A percentile compares a stretch with the other conserved stretches of the same genome.
Conservation (phyloP, 768 basidiomycete genomes). For the Paxillus rubicundulus region DNA sequence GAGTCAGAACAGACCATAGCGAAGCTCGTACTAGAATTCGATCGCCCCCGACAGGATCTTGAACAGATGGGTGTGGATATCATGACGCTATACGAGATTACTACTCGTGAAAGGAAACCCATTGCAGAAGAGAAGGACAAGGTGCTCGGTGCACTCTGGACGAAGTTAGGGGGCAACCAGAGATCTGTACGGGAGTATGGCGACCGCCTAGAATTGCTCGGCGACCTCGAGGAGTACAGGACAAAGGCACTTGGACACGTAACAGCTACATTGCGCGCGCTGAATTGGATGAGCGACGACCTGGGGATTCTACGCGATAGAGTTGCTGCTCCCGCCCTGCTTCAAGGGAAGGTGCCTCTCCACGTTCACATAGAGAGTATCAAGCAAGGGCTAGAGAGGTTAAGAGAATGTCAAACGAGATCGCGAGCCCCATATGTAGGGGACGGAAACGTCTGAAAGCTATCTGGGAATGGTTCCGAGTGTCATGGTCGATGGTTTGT, state of each 20-base stretch:
- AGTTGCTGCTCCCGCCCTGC: conserved; percentile 64
- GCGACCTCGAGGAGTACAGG: conserved; percentile 54
- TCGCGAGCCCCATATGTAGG: conserved; percentile 49
- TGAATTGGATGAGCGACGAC: conserved; percentile 65
- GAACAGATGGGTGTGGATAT: conserved; percentile 63
- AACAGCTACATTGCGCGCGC: conserved; percentile 57
- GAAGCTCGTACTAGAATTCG: conserved; percentile 66
- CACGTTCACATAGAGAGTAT: conserved; percentile 80
- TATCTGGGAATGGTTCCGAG: conserved; percentile 17
- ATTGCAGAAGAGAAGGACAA: conserved; percentile 46
- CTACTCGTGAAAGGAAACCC: conserved; percentile 54
- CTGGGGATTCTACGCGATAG: conserved; percentile 76
- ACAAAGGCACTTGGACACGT: conserved; percentile 64
- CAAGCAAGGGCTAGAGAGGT: conserved; percentile 53
- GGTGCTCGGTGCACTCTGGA: conserved; percentile 68
- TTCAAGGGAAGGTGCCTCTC: conserved; percentile 57
- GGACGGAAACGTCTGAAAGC: conserved; percentile 27
- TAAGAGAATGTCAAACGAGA: conserved; percentile 52
- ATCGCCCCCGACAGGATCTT: conserved; percentile 52
- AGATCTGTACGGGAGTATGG: conserved; percentile 48
- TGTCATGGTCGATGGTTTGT: not conserved
- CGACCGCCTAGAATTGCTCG: conserved; percentile 51
- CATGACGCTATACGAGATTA: conserved; percentile 52
- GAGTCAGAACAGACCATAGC: conserved; percentile 50
- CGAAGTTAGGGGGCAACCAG: conserved; percentile 60